Evolutionary conservation across 306 rosid species (phyloP).

Genomic region (Pterocarpus macrocarpus): DNA sequence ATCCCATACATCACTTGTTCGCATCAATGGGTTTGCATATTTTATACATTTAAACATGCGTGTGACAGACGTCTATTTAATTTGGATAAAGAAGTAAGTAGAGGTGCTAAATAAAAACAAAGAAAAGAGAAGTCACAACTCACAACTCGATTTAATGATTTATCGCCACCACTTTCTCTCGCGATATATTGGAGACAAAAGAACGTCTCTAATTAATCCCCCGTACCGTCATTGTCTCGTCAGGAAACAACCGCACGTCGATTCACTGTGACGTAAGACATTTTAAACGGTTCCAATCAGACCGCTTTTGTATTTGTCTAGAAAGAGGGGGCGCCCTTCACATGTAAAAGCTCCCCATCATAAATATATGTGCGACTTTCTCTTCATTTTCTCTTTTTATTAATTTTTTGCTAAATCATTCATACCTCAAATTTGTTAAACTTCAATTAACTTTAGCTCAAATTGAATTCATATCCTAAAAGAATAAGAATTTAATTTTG

Average conservation of each 20-base stretch:
- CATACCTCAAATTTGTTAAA: too few relatives aligned
- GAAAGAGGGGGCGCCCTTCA: conserved; percentile 48
- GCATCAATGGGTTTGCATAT: conserved; percentile 39
- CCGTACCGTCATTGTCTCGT: conserved; percentile 49
- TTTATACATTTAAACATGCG: conserved; percentile 50
- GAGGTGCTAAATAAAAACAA: conserved; percentile 23
- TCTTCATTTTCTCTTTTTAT: not conserved
- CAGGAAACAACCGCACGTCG: conserved; percentile 59
- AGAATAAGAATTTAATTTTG: too few relatives aligned
- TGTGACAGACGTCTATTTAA: conserved; percentile 67
- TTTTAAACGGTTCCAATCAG: conserved; percentile 78
- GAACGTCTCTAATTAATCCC: not conserved
- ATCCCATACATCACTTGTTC: conserved; percentile 2
- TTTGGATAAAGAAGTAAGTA: conserved; percentile 46
- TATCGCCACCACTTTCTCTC: conserved; percentile 20
- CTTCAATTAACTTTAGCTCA: too few relatives aligned
- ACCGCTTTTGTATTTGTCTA: conserved; percentile 67
- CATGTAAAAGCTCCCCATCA: conserved; percentile 50
- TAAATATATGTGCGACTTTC: conserved; percentile 30
- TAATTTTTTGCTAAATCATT: too few relatives aligned
- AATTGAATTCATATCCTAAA: too few relatives aligned
- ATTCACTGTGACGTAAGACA: conserved; percentile 72
- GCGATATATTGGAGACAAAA: not conserved
- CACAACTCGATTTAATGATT: not conserved
- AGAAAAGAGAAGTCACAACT: not conserved